Base-by-base conservation (phyloP, 2,329 filamentous ascomycete genomes). In the Fusarium nisikadoi region DNA sequence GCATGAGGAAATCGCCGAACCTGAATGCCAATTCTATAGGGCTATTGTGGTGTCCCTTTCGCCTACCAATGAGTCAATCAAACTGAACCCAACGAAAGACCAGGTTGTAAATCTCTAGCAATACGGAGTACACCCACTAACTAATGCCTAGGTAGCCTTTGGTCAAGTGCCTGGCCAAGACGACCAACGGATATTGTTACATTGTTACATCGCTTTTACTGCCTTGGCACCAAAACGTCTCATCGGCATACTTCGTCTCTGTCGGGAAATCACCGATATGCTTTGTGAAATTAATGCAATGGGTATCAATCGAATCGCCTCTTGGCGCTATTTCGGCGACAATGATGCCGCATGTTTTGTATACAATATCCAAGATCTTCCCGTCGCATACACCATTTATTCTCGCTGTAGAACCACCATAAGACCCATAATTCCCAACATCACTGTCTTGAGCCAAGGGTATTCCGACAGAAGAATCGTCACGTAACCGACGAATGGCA, bases 381-480 rank as follows among this genome's bases (percentile, higher is more conserved):
- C 49, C 56, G 14, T 43, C 42, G 25, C 36, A 31, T 27, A 43
- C 14, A 41, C 46, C 41, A 19, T 41, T 50, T 85, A 98, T 85
- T 99, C 96, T 78, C 95, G 86, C 81, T 99, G 96, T 76, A 99
- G 81, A 52, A 99, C 92, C 31, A 98, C 96, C 84, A 97, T 90
- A 77, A 98, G 81, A 3, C 95, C 96, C 96, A 99, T 99, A 55
- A 98, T 88, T 3, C 94, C 95, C 78, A 99, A 82, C 91, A 98
- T 93, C 31, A 91, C 95, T 46, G 94, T 97, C 89, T 99, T 99
- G 76, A 98, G 82, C 95, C 95, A 98, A 10, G 96, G 96, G 80
- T 99, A 92, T 81, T 99, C 96, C 71, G 93, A 96, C 70, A 99
- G 86, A 82, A 98, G 86, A 76, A 99, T 99, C 4, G 96, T 99